phyloP scores from a whole-genome alignment of 1,284 basidiomycete species.

The Lentinus polychrous region DNA sequence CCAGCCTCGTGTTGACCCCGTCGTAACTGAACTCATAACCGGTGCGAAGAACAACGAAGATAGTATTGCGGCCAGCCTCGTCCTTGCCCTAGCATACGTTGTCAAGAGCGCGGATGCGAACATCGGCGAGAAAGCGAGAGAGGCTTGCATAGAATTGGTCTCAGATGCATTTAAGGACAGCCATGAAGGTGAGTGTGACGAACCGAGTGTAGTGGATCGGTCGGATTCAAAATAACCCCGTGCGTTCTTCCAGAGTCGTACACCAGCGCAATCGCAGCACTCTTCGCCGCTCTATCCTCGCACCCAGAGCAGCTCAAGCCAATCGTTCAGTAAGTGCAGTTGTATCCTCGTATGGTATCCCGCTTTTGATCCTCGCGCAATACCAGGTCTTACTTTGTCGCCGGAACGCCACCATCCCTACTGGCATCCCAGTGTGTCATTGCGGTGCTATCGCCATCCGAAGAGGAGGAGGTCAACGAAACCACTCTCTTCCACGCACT shows the following conservation, averaged over 20 bases:
- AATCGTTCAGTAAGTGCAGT: conserved; percentile 70
- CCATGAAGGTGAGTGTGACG: conserved; percentile 51
- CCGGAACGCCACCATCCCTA: conserved; percentile 57
- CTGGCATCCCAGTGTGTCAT: conserved; percentile 64
- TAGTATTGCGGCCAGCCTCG: conserved; percentile 68
- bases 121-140: conserved; percentile 71
- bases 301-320: conserved; percentile 62
- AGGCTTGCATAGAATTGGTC: conserved; percentile 70
- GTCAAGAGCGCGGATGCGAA: conserved; percentile 68
- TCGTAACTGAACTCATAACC: conserved; percentile 82
- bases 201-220: background rate
- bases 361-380: conserved; percentile 2
- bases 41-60: conserved; percentile 67
- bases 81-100: conserved; percentile 75
- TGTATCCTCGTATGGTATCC: conserved; percentile 19
- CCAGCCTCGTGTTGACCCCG: conserved; percentile 80
- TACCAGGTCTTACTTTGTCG: conserved; percentile 45
- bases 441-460: conserved; percentile 46
- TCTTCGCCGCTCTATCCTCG: conserved; percentile 64
- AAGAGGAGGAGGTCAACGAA: conserved; percentile 30
- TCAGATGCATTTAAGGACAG: conserved; percentile 72
- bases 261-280: conserved; percentile 57
- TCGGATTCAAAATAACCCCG: background rate
- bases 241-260: conserved; percentile 55
- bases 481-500: conserved; percentile 60